Base-by-base conservation (phyloP, 2,329 filamentous ascomycete genomes). In the Trichocomaceae sp. region DNA sequence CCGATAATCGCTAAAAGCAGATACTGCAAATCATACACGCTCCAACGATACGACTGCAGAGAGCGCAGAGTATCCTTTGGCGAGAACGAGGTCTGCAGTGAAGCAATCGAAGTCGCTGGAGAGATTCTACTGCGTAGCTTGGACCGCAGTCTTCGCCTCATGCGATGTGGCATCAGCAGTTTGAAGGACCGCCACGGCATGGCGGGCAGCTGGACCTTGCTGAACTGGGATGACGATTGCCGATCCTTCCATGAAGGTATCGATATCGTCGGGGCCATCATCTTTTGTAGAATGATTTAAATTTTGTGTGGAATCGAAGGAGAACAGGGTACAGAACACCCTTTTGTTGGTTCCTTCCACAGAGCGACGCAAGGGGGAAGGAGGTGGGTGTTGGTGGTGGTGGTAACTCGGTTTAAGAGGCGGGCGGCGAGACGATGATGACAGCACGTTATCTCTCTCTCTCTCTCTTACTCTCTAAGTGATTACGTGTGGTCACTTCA, bases 11-110 rank as follows among this genome's bases (percentile, higher is more conserved):
- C 81, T 26, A 95, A 74, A 55, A 92, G 76, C 50, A 89, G 71
- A 71, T 96, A 95, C 74, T 96, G 91, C 41, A 87, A 80, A 71
- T 97, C 92, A 69, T 90, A 87, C 50, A 85, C 76, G 50, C 82
- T 86, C 88, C 89, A 96, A 60, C 83, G 83, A 68, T 93, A 89
- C 57, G 81, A 81, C 63, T 86, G 85, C 59, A 96, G 77, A 37
- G 86, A 82, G 58, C 83, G 82, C 58, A 96, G 72, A 12, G 90
- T 90, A 66, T 95, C 86, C 64, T 81, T 77, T 5, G 89, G 85
- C 61, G 87, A 90, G 72, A 90, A 88, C 1, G 90, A 96, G 15
- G 84, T 90, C 71, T 95, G 82, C 54, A 96, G 78, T 29, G 79
- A 80, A 50, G 89, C 82, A 65, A 96, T 83, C 59, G 86, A 86